Evolutionary conservation across 306 rosid species (phyloP).

Genomic region (Quercus aquifolioides): DNA sequence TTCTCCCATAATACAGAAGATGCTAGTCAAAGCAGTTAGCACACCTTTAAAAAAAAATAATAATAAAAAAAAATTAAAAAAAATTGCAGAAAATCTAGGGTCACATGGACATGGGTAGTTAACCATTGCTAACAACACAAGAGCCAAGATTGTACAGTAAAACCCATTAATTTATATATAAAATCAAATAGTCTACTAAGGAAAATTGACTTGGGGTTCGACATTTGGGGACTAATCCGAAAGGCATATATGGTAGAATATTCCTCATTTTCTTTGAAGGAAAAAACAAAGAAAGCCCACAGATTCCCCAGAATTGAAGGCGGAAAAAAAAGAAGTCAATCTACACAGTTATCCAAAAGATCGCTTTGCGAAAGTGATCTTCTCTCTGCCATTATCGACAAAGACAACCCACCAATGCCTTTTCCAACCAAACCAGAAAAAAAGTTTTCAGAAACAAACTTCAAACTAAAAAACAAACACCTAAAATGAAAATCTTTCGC

Average conservation of each 20-base stretch:
- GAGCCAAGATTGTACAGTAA: neutral
- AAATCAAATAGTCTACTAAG: conserved; percentile 5
- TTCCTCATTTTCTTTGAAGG: conserved; percentile 20
- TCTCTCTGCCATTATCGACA: neutral
- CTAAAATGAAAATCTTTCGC: neutral
- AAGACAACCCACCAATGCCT: neutral
- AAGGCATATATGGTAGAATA: conserved; percentile 40
- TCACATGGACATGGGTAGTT: neutral
- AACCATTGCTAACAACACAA: neutral
- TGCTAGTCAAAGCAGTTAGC: neutral
- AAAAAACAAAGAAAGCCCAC: neutral
- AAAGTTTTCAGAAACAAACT: neutral
- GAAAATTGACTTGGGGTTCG: conserved; percentile 21
- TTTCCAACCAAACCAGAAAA: neutral
- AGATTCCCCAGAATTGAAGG: neutral
- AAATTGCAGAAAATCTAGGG: neutral
- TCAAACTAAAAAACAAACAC: neutral
- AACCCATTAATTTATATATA: neutral
- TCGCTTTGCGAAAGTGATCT: neutral
- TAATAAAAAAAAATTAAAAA: neutral
- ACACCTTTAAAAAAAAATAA: neutral
- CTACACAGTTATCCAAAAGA: neutral
- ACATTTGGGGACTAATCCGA: conserved; percentile 23
- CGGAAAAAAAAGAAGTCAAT: neutral
- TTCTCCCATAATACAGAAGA: neutral